Conservation (phyloP, 768 basidiomycete species). For the Naematelia aurantialba region DNA sequence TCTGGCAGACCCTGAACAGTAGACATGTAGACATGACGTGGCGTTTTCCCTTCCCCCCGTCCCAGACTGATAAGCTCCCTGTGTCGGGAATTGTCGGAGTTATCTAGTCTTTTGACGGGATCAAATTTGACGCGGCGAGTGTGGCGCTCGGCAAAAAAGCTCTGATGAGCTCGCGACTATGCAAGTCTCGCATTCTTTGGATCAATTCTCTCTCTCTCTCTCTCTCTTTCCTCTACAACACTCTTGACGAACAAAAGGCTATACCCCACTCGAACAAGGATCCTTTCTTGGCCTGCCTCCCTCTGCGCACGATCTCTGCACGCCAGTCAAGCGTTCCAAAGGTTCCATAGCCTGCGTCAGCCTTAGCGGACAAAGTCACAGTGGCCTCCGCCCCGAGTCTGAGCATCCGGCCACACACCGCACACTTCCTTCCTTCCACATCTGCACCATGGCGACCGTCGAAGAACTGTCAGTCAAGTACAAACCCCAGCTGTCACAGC, state of each 20-base stretch:
- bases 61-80: neutral
- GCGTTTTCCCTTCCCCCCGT: too few relatives aligned
- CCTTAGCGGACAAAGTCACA: too few relatives aligned
- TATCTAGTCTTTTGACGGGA: neutral
- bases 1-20: neutral
- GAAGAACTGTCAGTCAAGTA: slow-evolving; percentile 45
- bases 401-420: neutral
- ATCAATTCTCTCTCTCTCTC: neutral
- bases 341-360: too few relatives aligned
- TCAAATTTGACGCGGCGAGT: neutral
- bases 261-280: neutral
- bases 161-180: too few relatives aligned
- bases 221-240: too few relatives aligned
- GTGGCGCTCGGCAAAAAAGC: too few relatives aligned
- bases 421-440: slow-evolving; percentile 1
- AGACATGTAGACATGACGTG: neutral
- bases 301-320: too few relatives aligned
- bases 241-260: too few relatives aligned
- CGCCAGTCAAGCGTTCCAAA: too few relatives aligned
- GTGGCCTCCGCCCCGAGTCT: too few relatives aligned
- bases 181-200: too few relatives aligned
- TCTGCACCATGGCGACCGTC: slow-evolving; percentile 38
- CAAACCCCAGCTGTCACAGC: slow-evolving; percentile 41
- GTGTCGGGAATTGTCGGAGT: neutral
- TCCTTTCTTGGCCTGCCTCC: neutral